Evolutionary conservation across 257 asterid genomes (phyloP).

Genomic region (Nicotiana tabacum): DNA sequence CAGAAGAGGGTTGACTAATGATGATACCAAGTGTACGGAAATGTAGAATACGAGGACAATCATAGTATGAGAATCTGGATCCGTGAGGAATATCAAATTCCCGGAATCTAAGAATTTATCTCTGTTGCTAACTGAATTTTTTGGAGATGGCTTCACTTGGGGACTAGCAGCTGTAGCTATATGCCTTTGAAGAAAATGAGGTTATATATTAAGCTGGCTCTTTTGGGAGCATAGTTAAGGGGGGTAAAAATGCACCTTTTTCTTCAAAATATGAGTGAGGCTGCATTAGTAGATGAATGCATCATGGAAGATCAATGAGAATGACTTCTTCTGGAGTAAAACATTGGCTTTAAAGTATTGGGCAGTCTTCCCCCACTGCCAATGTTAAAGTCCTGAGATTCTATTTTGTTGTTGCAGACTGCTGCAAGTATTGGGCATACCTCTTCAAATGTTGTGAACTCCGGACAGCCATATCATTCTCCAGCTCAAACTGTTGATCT

Average conservation of each 20-base stretch:
- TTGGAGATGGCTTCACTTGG: neutral
- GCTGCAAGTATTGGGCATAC: constrained; percentile 22
- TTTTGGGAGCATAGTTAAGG: neutral
- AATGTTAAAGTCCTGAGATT: neutral
- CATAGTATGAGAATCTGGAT: neutral
- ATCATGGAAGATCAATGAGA: neutral
- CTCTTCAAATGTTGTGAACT: constrained; percentile 19
- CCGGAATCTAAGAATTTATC: neutral
- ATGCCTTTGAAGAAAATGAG: neutral
- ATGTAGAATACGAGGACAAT: neutral
- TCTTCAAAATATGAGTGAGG: neutral
- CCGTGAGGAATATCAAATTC: neutral
- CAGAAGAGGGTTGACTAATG: neutral
- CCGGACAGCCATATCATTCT: constrained; percentile 18
- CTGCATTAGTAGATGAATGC: neutral
- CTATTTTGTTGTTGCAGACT: constrained; percentile 18
- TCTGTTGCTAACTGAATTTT: neutral
- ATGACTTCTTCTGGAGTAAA: neutral
- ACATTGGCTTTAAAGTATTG: neutral
- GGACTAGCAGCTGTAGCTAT: neutral
- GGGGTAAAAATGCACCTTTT: neutral
- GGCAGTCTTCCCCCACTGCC: neutral
- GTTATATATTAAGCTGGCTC: neutral
- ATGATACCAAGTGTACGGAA: neutral
- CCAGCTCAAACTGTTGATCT: constrained; percentile 11